Evolutionary conservation across 2,329 filamentous ascomycete species (phyloP).

Genomic region (Orbilia blumenaviensis): DNA sequence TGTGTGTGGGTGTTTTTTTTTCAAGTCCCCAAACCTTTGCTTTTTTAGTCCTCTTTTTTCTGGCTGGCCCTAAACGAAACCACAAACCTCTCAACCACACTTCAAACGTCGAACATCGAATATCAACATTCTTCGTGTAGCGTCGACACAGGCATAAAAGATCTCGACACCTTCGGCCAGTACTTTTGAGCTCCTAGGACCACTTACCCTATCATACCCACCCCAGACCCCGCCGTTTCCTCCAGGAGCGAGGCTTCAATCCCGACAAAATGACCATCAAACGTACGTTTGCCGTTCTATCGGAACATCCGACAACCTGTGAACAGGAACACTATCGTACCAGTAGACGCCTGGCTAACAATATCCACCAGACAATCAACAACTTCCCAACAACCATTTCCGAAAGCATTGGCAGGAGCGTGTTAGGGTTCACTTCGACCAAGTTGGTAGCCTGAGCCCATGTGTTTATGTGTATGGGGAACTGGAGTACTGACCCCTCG

Average conservation of each 20-base stretch:
- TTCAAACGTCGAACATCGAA: conserved; percentile 33
- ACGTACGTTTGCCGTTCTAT: conserved; percentile 1
- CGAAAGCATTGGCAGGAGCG: conserved; percentile 99
- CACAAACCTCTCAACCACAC: conserved; percentile 14
- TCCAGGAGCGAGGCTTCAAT: neutral
- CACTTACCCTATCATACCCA: neutral
- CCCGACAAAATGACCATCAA: conserved; percentile 42
- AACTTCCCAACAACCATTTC: conserved; percentile 70
- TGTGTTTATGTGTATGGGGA: conserved; percentile 69
- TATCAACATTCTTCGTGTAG: conserved; percentile 5
- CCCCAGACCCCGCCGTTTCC: conserved; percentile 11
- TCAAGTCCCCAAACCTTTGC: too few species aligned
- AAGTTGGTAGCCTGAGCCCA: conserved; percentile 67
- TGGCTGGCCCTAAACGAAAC: conserved; percentile 18
- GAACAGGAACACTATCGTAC: neutral
- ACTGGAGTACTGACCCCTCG: conserved; percentile 60
- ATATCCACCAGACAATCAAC: conserved; percentile 49
- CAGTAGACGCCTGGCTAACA: conserved; percentile 3
- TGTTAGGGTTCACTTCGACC: conserved; percentile 99
- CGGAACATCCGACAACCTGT: neutral
- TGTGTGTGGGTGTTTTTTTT: conserved; percentile 33
- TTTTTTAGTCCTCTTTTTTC: neutral
- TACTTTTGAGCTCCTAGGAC: neutral
- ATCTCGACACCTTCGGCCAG: neutral
- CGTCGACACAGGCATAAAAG: conserved; percentile 10